Evolutionary conservation across 2,329 filamentous ascomycete genomes (phyloP), one percentile per base, ranked within the genome.

Genomic region (Stagonosporopsis chrysanthemi): DNA sequence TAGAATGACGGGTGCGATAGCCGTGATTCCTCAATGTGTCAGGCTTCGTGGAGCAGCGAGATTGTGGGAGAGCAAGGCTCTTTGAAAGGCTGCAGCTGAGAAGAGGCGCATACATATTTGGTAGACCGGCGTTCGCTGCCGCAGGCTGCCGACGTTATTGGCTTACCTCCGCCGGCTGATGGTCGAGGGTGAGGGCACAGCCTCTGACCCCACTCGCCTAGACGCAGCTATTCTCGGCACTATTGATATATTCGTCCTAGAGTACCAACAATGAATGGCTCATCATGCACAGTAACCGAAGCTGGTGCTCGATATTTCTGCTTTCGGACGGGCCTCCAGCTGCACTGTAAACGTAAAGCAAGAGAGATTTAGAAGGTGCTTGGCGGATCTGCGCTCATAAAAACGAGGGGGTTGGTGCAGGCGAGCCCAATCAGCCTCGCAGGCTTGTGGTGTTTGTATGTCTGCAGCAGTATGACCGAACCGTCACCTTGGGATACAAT

Each of bases 121-220:
- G 49, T 49, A 48, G 57, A 46, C 49, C 64, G 60, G 63, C 60
- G 55, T 52, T 35, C 50, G 60, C 52, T 62, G 57, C 65, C 54
- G 52, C 60, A 61, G 51, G 59, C 56, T 54, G 59, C 58, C 61
- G 45, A 62, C 60, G 58, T 63, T 63, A 64, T 60, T 55, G 56
- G 43, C 45, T 62, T 46, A 64, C 58, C 52, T 63, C 66, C 63
- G 64, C 69, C 69, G 62, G 68, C 56, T 63, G 53, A 48, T 44
- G 49, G 40, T 51, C 61, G 59, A 54, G 45, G 39, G 54, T 42
- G 57, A 54, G 43, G 43, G 60, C 67, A 67, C 64, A 68, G 68
- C 66, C 67, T 65, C 60, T 50, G 29, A 41, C 47, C 46, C 52
- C 51, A 53, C 60, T 23, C 46, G 44, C 52, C 52, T 19, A 36